phyloP scores from a whole-genome alignment of 352 stramenopile species.

The Pilasporangium apinafurcum region DNA sequence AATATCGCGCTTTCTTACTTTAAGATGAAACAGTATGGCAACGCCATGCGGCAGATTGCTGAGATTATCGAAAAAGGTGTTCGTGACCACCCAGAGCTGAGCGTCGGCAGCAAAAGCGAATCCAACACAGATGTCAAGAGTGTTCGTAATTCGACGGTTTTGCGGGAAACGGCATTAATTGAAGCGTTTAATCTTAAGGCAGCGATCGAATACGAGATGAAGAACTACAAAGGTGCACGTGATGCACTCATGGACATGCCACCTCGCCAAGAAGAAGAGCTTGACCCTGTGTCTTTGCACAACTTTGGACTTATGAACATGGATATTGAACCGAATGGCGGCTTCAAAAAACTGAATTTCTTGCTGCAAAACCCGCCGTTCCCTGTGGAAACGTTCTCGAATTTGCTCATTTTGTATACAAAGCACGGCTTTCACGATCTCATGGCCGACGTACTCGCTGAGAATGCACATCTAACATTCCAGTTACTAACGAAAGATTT shows the following conservation, averaged over 20 bases:
- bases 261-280: constrained; percentile 85
- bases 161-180: constrained; percentile 90
- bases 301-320: constrained; percentile 93
- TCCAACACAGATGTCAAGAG: constrained; percentile 82
- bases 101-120: constrained; percentile 90
- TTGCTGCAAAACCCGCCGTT: constrained; percentile 93
- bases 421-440: constrained; percentile 95
- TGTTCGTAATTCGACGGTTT: constrained; percentile 89
- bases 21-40: constrained; percentile 88
- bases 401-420: constrained; percentile 92
- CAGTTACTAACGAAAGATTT: constrained; percentile 92
- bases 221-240: constrained; percentile 82
- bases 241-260: constrained; percentile 93
- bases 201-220: constrained; percentile 94
- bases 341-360: constrained; percentile 95
- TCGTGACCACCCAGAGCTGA: constrained; percentile 90
- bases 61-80: constrained; percentile 93
- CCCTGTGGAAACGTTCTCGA: constrained; percentile 94
- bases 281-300: constrained; percentile 90
- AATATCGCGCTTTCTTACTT: constrained; percentile 96
- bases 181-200: constrained; percentile 96
- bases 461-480: constrained; percentile 92
- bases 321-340: constrained; percentile 88
- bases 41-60: constrained; percentile 88
- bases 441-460: constrained; percentile 93